These are phyloP conservation scores for Lipomyces yamanashiensis DNA, from an alignment of 805 yeast species.

Conservation along the genomic window DNA sequence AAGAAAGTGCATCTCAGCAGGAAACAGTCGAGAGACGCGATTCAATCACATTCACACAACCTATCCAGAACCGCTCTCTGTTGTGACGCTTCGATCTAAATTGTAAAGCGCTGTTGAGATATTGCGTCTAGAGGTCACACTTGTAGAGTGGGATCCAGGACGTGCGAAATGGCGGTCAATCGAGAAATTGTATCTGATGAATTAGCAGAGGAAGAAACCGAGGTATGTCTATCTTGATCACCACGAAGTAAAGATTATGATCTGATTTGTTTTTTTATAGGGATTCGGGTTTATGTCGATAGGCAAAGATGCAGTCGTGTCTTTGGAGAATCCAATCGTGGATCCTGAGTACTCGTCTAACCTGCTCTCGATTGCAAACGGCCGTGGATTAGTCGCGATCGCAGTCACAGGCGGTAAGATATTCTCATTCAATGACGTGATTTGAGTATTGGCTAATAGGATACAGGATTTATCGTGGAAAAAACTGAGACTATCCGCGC, in stretches of 20 bases:
- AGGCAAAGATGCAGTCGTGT: slow-evolving; percentile 31
- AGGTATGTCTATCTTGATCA: slow-evolving; percentile 9
- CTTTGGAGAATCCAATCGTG: slow-evolving; percentile 18
- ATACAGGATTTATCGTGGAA: slow-evolving; percentile 34
- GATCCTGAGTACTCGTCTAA: slow-evolving; percentile 22
- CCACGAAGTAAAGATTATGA: background rate
- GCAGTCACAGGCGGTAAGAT: slow-evolving; percentile 36
- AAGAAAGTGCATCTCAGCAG: background rate
- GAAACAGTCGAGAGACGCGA: background rate
- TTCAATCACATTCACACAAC: background rate
- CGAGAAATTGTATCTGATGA: slow-evolving; percentile 22
- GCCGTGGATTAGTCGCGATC: slow-evolving; percentile 38
- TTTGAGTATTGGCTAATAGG: background rate
- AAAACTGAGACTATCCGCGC: slow-evolving; percentile 35
- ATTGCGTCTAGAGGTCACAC: no score
- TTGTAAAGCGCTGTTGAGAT: no score
- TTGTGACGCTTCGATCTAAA: no score
- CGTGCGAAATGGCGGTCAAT: slow-evolving; percentile 12
- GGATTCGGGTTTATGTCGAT: slow-evolving; percentile 29
- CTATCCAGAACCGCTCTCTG: no score
- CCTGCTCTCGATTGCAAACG: slow-evolving; percentile 40
- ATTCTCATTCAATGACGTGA: background rate
- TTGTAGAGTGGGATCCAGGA: background rate
- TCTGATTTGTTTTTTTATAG: slow-evolving; percentile 3
- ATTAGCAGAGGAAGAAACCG: slow-evolving; percentile 31